Base-by-base conservation (phyloP, 2,329 filamentous ascomycete genomes). In the Penicillium palitans region DNA sequence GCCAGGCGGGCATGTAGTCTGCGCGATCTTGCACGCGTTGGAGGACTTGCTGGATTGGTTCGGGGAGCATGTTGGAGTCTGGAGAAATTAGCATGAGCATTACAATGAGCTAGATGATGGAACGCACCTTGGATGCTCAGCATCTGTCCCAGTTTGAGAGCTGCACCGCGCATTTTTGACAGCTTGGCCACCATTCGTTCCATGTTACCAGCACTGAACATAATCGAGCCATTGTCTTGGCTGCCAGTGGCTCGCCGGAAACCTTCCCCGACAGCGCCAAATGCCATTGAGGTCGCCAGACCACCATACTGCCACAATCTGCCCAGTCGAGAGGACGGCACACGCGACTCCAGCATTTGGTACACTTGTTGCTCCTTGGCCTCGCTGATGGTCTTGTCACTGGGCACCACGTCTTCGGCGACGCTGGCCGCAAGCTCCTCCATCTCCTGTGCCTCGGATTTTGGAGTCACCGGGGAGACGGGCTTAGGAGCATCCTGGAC, bases 71-170 rank as follows among this genome's bases (percentile, higher is more conserved):
- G 75, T 96, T 98, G 39, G 91, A 87, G 77, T 99, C 95, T 82
- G 58, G 25, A 57, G 39, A 44, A 19, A 27, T 53, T 19, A 47
- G 50, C 7, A 46, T 61, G 33, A 61, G 55, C 21, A n/a, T 35
- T n/a, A 27, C 19, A 24, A 9, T 31, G n/a, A 39, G 21, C 17
- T 10, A 6, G 24, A 3, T 1, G 2, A n/a, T 29, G 8, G 12
- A 54, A 66, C 68, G 55, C 62, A 82, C 81, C 82, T 80, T 99
- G 95, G 71, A 99, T 95, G 74, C 92, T 97, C 82, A 99, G 89
- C 90, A 98, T 95, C 79, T 99, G 95, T 0, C 95, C 96, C 27
- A 99, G 78, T 78, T 99, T 99, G 42, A 99, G 81, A n/a, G 95
- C 95, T 6, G 95, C 96, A 39, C 95, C 95, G 69, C 95, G 87